Conservation (phyloP, 2,329 filamentous ascomycete species). For the Calonectria henricotiae region DNA sequence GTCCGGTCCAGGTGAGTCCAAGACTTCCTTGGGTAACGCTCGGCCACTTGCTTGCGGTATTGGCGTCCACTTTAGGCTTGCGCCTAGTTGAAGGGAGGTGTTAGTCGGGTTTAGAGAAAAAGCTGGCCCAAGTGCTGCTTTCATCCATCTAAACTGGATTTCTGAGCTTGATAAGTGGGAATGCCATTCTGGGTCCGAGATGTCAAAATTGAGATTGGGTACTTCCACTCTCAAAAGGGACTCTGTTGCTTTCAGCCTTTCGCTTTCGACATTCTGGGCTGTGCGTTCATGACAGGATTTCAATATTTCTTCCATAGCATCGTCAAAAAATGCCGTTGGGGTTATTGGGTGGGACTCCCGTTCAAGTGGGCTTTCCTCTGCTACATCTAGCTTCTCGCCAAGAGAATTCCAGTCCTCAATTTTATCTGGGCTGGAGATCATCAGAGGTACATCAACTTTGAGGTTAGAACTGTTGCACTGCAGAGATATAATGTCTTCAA, state of each 20-base stretch:
- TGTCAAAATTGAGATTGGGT: slow-evolving; percentile 52
- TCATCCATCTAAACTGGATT: slow-evolving; percentile 53
- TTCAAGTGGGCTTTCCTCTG: slow-evolving; percentile 9
- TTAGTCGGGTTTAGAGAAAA: slow-evolving; percentile 32
- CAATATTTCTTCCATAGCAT: slow-evolving; percentile 48
- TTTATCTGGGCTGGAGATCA: slow-evolving; percentile 41
- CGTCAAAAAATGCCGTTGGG: slow-evolving; percentile 45
- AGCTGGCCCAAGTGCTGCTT: background rate
- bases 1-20: slow-evolving; percentile 26
- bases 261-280: slow-evolving; percentile 49
- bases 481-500: slow-evolving; percentile 13
- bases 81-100: slow-evolving; percentile 34
- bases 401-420: background rate
- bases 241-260: slow-evolving; percentile 51
- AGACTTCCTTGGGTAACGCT: slow-evolving; percentile 39
- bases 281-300: slow-evolving; percentile 35
- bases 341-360: background rate
- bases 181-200: slow-evolving; percentile 49
- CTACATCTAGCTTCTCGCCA: background rate
- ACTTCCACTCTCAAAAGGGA: slow-evolving; percentile 52
- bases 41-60: slow-evolving; percentile 34
- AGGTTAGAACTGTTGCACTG: slow-evolving; percentile 26
- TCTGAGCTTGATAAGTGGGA: slow-evolving; percentile 38
- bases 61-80: slow-evolving; percentile 51
- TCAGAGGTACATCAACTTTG: slow-evolving; percentile 50